A percentile compares a stretch with the other conserved stretches of the same genome.
phyloP scores from a whole-genome alignment of 805 yeast genomes.

The Candida chilensis region DNA sequence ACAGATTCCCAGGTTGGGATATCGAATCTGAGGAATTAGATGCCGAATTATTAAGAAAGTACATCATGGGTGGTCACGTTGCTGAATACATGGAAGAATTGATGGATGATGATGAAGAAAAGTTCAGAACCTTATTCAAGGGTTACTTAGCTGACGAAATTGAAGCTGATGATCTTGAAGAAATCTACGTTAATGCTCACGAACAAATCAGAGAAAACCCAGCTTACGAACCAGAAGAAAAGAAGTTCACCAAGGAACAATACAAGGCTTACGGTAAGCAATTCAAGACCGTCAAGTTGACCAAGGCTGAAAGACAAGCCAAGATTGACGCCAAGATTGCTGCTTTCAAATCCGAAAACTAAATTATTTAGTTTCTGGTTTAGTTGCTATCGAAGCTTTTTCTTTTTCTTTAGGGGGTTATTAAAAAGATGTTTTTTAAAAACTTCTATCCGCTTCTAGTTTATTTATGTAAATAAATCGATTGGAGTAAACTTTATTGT shows the following conservation, averaged over 20 bases:
- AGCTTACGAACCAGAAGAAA: constrained; percentile 76
- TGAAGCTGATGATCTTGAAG: constrained; percentile 96
- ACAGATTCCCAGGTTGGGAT: constrained; percentile 99
- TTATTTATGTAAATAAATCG: too few relatives aligned
- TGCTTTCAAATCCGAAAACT: constrained; percentile 60
- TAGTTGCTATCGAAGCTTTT: not conserved
- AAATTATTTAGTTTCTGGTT: constrained; percentile 8
- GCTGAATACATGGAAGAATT: constrained; percentile 99
- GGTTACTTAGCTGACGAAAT: constrained; percentile 94
- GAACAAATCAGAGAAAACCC: constrained; percentile 96
- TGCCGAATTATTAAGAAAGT: constrained; percentile 94
- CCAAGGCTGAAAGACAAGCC: constrained; percentile 86
- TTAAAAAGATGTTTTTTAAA: too few relatives aligned
- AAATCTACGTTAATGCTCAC: constrained; percentile 90
- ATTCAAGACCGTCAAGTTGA: constrained; percentile 80
- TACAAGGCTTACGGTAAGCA: constrained; percentile 96
- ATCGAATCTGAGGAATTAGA: constrained; percentile 97
- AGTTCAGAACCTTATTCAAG: constrained; percentile 93
- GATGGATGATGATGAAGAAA: constrained; percentile 99
- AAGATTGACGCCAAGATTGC: constrained; percentile 91
- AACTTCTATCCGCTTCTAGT: too few relatives aligned
- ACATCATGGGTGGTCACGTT: constrained; percentile 99
- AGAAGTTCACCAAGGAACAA: constrained; percentile 94
- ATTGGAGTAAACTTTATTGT: too few relatives aligned
- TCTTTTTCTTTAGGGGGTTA: too few relatives aligned